Base-by-base conservation (phyloP, 2,329 filamentous ascomycete genomes). In the Alternaria arbusti region DNA sequence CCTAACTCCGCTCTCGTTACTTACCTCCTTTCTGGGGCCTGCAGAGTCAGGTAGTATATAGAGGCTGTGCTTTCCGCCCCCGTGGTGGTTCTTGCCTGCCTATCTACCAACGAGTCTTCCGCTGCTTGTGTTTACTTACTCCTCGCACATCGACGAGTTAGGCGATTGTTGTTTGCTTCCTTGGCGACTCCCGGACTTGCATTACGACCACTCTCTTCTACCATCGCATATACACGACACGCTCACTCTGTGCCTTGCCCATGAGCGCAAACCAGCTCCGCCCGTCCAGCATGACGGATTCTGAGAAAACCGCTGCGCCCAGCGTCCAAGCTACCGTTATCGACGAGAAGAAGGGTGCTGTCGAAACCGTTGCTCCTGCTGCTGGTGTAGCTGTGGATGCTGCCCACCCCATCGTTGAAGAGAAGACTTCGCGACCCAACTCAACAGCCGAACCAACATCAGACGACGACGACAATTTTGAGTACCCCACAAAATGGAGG, bases 401-500 rank as follows among this genome's bases (percentile, higher is more conserved):
- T 9, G 57, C 69, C 12, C 69, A 69, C 20, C 57, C 69, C 3
- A 22, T 64, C 15, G 51, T 54, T n/a, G 49, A n/a, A 22, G 62
- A 61, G 44, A 52, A 58, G 47, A 63, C 57, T 17, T 65, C 70
- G 17, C 70, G 70, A 59, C 64, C 65, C 40, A 64, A 65, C 25
- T 72, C 72, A 6, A 59, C 70, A 51, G 59, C 52, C n/a, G 69
- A 62, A 61, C 62, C 57, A 23, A 43, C 61, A 22, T 45, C 57
- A 40, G 73, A 76, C 6, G 69, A 74, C 6, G 75, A 74, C 5
- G 75, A 74, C 28, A 63, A 73, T 22, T 74, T 76, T 50, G 77
- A 77, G n/a, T 80, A 80, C 51, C 78, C 78, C 0, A 77, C 71
- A 2, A 70, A 72, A 55, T 78, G 74, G 73, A 77, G 73, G 57